These are phyloP conservation scores for Lepiota brunneoincarnata DNA, from an alignment of 768 basidiomycete species.

Conservation along the genomic window DNA sequence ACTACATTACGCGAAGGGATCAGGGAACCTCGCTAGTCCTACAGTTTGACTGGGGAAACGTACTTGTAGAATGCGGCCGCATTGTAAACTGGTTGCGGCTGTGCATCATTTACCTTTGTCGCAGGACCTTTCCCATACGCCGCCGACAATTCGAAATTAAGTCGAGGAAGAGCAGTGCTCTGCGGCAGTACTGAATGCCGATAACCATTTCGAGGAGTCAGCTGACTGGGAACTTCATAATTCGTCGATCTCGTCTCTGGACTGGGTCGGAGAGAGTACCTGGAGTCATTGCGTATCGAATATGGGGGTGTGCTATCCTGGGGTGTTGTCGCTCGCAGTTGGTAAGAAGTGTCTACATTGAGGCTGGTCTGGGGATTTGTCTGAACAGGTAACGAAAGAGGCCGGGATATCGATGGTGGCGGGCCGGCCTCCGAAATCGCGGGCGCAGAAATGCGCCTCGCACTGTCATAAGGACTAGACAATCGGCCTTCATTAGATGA, in stretches of 20 bases:
- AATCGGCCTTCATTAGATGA: background rate
- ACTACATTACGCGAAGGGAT: slow-evolving; percentile 25
- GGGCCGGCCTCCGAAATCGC: no score
- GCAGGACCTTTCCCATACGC: slow-evolving; percentile 4
- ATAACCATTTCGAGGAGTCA: background rate
- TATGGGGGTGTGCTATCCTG: no score
- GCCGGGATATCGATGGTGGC: background rate
- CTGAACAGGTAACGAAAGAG: background rate
- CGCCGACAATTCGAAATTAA: slow-evolving; percentile 1
- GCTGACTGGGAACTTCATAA: background rate
- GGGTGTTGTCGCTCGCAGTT: no score
- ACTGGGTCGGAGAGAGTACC: background rate
- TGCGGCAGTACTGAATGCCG: background rate
- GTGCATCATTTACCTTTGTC: background rate
- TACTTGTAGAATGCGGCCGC: slow-evolving; percentile 59
- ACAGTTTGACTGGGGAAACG: slow-evolving; percentile 12
- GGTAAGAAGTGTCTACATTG: background rate
- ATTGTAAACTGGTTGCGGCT: slow-evolving; percentile 2
- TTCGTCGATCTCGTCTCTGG: background rate
- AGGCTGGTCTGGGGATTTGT: background rate
- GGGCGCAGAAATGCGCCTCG: background rate
- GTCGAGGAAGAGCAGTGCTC: background rate
- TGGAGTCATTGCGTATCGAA: background rate
- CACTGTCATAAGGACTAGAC: background rate
- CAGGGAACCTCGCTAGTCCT: background rate